Percentiles rank a stretch among this genome's conserved stretches.
Conservation (phyloP, 371 early-diverging fungal genomes). For the Apophysomyces ossiformis region DNA sequence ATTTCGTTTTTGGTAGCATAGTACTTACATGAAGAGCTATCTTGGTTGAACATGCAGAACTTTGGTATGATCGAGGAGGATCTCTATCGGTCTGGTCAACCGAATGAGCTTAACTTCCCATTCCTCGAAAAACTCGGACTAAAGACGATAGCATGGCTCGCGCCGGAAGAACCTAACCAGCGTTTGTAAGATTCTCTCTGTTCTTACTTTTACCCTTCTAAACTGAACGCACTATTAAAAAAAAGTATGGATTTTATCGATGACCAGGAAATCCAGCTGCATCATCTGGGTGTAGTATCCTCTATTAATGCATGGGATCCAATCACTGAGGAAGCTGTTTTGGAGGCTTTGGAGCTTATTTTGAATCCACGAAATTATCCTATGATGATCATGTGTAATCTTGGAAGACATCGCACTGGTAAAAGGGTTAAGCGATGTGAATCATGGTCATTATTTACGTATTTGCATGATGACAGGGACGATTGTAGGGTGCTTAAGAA, state of each 20-base stretch:
- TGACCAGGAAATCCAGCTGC: conserved; percentile 93
- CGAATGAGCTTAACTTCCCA: conserved; percentile 97
- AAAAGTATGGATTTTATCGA: conserved; percentile 90
- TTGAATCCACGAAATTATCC: conserved; percentile 91
- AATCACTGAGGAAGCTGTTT: conserved; percentile 93
- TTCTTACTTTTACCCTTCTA: background rate
- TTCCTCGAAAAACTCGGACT: conserved; percentile 94
- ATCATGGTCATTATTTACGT: background rate
- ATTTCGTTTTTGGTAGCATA: background rate
- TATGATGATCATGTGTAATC: conserved; percentile 96
- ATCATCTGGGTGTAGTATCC: conserved; percentile 81
- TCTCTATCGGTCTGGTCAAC: conserved; percentile 96
- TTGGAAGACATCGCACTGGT: conserved; percentile 96
- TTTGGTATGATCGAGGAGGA: conserved; percentile 97
- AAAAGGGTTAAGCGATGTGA: conserved; percentile 11
- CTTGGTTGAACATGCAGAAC: conserved; percentile 61
- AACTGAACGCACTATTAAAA: background rate
- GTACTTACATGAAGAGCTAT: background rate
- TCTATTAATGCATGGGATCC: conserved; percentile 94
- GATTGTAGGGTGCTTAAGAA: conserved; percentile 95
- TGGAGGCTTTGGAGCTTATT: conserved; percentile 88
- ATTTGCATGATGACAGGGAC: conserved; percentile 63
- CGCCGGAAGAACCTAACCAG: conserved; percentile 95
- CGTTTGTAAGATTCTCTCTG: conserved; percentile 67
- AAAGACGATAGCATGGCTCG: conserved; percentile 91